A percentile compares a stretch with the other conserved stretches of the same genome.
These are phyloP conservation scores for Coffea humblotiana DNA, from an alignment of 305 asterid genomes.

Conservation along the genomic window DNA sequence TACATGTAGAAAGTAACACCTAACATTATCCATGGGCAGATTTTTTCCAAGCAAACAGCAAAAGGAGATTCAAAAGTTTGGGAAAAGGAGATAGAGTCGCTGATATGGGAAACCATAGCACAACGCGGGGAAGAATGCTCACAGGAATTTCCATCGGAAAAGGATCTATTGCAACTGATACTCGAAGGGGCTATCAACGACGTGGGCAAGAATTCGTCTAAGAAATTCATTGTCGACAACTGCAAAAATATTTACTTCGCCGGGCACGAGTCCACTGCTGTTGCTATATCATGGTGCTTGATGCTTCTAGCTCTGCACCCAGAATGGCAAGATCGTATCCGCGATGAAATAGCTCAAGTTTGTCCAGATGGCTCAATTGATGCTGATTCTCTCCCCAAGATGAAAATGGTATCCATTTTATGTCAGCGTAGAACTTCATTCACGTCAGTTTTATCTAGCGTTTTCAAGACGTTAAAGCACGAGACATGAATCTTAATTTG, in stretches of 20 bases:
- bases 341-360: constrained; percentile 47
- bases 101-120: constrained; percentile 69
- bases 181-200: constrained; percentile 63
- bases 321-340: constrained; percentile 68
- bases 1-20: not conserved
- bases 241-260: constrained; percentile 91
- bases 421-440: too few relatives aligned
- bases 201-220: constrained; percentile 46
- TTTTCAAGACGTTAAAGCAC: too few relatives aligned
- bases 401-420: constrained; percentile 51
- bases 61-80: constrained; percentile 46
- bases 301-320: constrained; percentile 79
- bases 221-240: constrained; percentile 72
- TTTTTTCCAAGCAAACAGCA: constrained; percentile 42
- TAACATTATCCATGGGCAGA: constrained; percentile 22
- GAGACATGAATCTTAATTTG: too few relatives aligned
- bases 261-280: constrained; percentile 84
- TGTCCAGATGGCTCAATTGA: constrained; percentile 31
- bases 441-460: too few relatives aligned
- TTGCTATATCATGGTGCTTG: constrained; percentile 88
- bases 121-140: constrained; percentile 42
- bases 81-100: constrained; percentile 64
- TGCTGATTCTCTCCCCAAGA: constrained; percentile 53
- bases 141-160: constrained; percentile 34
- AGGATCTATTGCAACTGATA: constrained; percentile 67